phyloP scores from a whole-genome alignment of 2,329 filamentous ascomycete genomes.

The Colletotrichum sp. region DNA sequence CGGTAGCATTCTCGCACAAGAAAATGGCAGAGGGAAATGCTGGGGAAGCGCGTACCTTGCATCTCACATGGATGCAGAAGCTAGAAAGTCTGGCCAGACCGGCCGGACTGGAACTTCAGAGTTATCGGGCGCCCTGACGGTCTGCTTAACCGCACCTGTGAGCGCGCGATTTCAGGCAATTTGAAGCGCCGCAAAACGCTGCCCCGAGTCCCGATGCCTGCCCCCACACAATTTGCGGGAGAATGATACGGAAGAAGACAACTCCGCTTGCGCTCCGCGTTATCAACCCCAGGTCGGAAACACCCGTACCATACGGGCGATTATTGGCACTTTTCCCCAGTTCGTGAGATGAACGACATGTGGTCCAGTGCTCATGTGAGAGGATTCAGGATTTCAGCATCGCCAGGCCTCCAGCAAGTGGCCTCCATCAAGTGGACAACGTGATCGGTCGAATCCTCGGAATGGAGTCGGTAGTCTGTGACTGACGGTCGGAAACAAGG shows the following conservation, averaged over 20 bases:
- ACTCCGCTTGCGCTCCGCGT: conserved; percentile 9
- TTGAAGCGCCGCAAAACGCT: conserved; percentile 18
- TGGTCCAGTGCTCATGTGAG: background rate
- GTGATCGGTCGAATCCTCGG: conserved; percentile 2
- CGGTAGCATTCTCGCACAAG: conserved; percentile 1
- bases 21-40: background rate
- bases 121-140: background rate
- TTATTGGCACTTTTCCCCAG: background rate
- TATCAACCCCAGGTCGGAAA: background rate
- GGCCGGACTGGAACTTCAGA: background rate
- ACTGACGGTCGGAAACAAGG: background rate
- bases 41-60: conserved; percentile 20
- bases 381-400: background rate
- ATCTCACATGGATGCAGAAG: conserved; percentile 7
- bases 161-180: conserved; percentile 5
- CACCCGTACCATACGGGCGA: background rate
- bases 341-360: background rate
- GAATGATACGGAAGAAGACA: background rate
- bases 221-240: conserved; percentile 1
- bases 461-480: background rate
- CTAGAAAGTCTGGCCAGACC: background rate
- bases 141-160: conserved; percentile 13
- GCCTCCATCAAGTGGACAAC: background rate
- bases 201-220: conserved; percentile 7
- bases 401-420: background rate